Percentiles rank a stretch among this genome's conserved stretches.
Conservation (phyloP, 805 yeast species). For the Candida ortonii region DNA sequence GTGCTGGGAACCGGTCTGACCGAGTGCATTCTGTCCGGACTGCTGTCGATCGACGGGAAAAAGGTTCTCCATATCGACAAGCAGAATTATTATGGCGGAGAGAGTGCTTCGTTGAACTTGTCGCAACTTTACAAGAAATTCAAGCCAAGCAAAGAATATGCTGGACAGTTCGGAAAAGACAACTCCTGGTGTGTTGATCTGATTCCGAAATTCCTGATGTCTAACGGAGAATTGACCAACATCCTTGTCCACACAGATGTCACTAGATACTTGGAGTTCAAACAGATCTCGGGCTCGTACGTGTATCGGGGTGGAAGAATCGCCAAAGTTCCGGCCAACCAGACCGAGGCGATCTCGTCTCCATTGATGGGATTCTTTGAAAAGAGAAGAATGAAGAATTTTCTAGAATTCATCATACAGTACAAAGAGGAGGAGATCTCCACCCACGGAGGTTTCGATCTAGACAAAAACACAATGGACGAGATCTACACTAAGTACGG, state of each 20-base stretch:
- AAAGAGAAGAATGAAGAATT: conserved; percentile 90
- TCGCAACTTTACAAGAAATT: conserved; percentile 75
- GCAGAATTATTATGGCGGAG: conserved; percentile 95
- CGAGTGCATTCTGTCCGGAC: conserved; percentile 92
- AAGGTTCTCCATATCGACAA: conserved; percentile 95
- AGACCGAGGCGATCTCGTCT: conserved; percentile 84
- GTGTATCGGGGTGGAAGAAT: conserved; percentile 88
- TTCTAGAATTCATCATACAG: conserved; percentile 80
- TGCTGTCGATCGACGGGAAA: conserved; percentile 96
- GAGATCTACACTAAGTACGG: conserved; percentile 88
- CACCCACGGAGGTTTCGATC: conserved; percentile 82
- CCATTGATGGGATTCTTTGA: conserved; percentile 95
- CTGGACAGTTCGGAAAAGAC: conserved; percentile 76
- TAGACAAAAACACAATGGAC: conserved; percentile 87
- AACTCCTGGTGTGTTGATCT: conserved; percentile 98
- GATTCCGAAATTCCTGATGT: conserved; percentile 96
- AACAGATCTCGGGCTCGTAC: conserved; percentile 93
- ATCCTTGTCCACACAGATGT: conserved; percentile 94
- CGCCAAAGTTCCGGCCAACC: conserved; percentile 93
- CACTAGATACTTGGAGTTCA: conserved; percentile 92
- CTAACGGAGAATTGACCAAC: conserved; percentile 95
- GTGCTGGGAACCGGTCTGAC: conserved; percentile 94
- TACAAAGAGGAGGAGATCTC: conserved; percentile 75
- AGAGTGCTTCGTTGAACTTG: conserved; percentile 79
- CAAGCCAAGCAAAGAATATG: conserved; percentile 76